Conservation (phyloP, 768 basidiomycete species). For the Hemileccinum impolitum region DNA sequence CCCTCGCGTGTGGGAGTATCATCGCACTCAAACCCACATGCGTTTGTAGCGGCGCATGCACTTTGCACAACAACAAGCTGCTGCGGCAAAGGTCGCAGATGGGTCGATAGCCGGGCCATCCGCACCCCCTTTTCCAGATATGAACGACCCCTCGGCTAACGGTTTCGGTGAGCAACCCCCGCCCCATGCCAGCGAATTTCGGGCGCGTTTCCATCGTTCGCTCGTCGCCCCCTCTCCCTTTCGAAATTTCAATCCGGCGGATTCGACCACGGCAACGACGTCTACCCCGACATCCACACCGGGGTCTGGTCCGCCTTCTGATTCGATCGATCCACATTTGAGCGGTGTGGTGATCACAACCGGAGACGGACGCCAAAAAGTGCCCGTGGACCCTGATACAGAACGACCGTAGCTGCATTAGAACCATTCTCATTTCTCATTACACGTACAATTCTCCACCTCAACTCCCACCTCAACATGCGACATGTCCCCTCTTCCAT, state of each 20-base stretch:
- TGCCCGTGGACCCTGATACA: constrained; percentile 23
- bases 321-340: constrained; percentile 32
- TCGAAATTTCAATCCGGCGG: constrained; percentile 30
- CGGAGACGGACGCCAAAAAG: constrained; percentile 27
- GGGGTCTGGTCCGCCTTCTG: constrained; percentile 31
- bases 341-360: constrained; percentile 23
- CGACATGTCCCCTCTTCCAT: too few species aligned
- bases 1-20: neutral
- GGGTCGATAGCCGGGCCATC: constrained; percentile 30
- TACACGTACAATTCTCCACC: too few species aligned
- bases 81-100: constrained; percentile 29
- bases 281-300: constrained; percentile 35
- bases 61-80: constrained; percentile 34
- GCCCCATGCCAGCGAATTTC: constrained; percentile 49
- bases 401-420: constrained; percentile 18
- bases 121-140: constrained; percentile 28
- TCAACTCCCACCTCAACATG: too few species aligned
- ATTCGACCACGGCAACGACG: constrained; percentile 30
- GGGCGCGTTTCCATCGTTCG: constrained; percentile 62
- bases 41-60: constrained; percentile 43
- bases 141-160: constrained; percentile 30
- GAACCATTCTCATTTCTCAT: neutral
- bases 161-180: constrained; percentile 30
- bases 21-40: constrained; percentile 1
- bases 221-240: constrained; percentile 63